Percentiles rank a stretch among this genome's conserved stretches.
phyloP scores from a whole-genome alignment of 2,329 filamentous ascomycete species.

The Diaporthe longicolla region DNA sequence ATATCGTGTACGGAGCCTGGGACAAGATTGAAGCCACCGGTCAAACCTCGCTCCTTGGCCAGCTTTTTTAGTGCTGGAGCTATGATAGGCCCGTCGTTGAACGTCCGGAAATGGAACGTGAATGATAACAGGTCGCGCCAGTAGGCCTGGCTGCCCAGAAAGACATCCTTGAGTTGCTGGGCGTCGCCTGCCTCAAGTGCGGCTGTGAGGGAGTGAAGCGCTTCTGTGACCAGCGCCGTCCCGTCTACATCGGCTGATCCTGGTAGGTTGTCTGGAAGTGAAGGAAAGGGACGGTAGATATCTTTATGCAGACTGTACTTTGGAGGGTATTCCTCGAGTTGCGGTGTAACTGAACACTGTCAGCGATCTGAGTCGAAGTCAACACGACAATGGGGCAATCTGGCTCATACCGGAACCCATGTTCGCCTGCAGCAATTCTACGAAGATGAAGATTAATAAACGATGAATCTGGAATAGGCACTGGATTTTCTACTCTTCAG shows the following conservation, averaged over 20 bases:
- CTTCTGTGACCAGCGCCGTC: conserved; percentile 34
- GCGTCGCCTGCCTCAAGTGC: conserved; percentile 45
- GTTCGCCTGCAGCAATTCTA: not conserved
- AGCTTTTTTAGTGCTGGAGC: conserved; percentile 47
- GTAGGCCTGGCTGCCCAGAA: conserved; percentile 52
- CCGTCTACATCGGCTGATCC: conserved; percentile 40
- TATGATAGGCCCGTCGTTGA: conserved; percentile 46
- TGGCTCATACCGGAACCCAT: conserved; percentile 40
- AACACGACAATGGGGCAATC: not conserved
- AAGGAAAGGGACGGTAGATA: conserved; percentile 40
- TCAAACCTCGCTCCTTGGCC: conserved; percentile 42
- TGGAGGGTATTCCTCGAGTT: conserved; percentile 37
- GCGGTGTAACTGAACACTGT: conserved; percentile 19
- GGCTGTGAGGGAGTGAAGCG: conserved; percentile 44
- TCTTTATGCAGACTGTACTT: conserved; percentile 38
- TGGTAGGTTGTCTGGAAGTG: conserved; percentile 31
- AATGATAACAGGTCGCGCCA: conserved; percentile 55
- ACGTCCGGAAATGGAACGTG: conserved; percentile 56
- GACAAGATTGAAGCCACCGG: conserved; percentile 41
- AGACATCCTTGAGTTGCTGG: conserved; percentile 47
- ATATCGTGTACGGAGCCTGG: conserved; percentile 42
- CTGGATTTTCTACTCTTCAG: not conserved
- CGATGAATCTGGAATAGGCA: not conserved
- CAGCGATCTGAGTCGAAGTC: not conserved
- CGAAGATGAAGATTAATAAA: too few species aligned